Base-by-base conservation (phyloP, 1,284 basidiomycete species). In the Tilletia walkeri region DNA sequence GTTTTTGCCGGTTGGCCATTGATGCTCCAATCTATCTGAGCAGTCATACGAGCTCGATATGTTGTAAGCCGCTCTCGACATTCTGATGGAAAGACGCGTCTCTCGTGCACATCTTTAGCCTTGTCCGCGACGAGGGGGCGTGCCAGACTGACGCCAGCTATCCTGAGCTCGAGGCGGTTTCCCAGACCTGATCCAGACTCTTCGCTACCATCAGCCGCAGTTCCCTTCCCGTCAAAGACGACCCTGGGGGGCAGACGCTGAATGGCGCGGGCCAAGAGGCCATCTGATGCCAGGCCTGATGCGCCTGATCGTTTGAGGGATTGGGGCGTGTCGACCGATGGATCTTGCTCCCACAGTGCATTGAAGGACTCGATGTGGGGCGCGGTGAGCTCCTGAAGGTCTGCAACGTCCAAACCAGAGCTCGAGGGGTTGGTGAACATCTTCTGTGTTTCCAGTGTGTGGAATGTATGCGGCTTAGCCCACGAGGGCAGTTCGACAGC, bases 351-450 rank as follows among this genome's bases (percentile, higher is more conserved):
- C 79, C 79, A 82, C 36, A 99, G 88, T 12, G 94, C 91, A 84
- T 99, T 96, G 88, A 99, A 99, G 56, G 92, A 94, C 84, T 98
- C 92, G 74, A 99, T 89, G 83, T 97, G 95, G 10, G 96, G 96
- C 39, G 89, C 87, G 69, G 97, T 92, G 78, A 99, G 93, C 85
- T 96, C 93, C 78, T 95, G 93, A 70, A 99, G 88, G 70, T 93
- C 92, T 18, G 90, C 89, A 70, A 93, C 90, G 18, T 90, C 89
- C 49, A 91, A 88, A 24, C 88, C 88, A 65, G 88, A 85, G 76
- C 87, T 87, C 20, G 91, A 88, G 0, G 96, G 96, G 70, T 90
- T 87, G 83, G 89, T 88, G 86, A 97, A 97, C 3, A 88, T 85
- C 12, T 89, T 86, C 86, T 98, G 94, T 70, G 94, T 89, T 54